Percentiles rank a stretch among this genome's conserved stretches.
Conservation (phyloP, 106 monocot genomes). For the Dendrobium catenatum region DNA sequence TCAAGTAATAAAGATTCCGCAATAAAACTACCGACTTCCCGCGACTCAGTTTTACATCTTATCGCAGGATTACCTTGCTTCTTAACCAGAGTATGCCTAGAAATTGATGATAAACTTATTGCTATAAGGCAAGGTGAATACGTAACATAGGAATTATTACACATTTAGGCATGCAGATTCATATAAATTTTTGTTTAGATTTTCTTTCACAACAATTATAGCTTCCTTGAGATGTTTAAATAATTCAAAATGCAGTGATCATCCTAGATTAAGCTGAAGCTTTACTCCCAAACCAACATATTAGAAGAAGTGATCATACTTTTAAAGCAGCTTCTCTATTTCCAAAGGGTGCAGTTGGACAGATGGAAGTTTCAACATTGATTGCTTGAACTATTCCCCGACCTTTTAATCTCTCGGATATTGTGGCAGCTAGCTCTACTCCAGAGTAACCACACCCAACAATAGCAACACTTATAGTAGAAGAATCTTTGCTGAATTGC, state of each 20-base stretch:
- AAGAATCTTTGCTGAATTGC: constrained; percentile 40
- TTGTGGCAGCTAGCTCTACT: constrained; percentile 89
- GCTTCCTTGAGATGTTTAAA: background rate
- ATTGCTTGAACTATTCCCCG: constrained; percentile 76
- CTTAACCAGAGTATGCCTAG: background rate
- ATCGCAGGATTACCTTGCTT: background rate
- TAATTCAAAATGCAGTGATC: background rate
- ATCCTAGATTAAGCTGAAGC: background rate
- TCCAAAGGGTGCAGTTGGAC: constrained; percentile 75
- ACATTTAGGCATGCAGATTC: background rate
- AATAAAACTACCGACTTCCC: too few species aligned
- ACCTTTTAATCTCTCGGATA: constrained; percentile 74
- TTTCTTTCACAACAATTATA: background rate
- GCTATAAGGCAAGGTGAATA: too few species aligned
- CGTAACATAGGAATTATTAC: too few species aligned
- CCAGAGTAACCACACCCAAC: constrained; percentile 96
- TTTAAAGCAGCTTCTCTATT: constrained; percentile 92
- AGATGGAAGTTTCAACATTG: constrained; percentile 60
- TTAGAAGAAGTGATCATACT: constrained; percentile 26
- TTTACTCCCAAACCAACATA: background rate
- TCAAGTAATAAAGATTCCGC: background rate
- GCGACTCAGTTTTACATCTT: background rate
- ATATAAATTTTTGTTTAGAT: background rate
- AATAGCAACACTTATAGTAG: constrained; percentile 68
- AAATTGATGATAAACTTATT: too few species aligned